Conservation (phyloP, 495 filamentous ascomycete species). For the Aspergillus funiculosus region DNA sequence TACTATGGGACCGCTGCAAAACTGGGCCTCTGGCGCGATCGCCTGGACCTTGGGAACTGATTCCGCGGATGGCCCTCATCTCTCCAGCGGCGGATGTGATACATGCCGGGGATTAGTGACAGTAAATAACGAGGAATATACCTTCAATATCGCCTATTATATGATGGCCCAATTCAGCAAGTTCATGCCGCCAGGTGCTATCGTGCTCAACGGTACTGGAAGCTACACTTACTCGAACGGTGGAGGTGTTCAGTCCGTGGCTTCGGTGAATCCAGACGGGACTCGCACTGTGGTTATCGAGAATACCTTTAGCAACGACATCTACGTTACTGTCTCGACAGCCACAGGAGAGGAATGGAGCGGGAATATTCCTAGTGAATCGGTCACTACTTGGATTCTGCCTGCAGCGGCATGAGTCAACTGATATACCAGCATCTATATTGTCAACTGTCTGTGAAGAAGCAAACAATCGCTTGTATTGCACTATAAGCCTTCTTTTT, state of each 20-base stretch:
- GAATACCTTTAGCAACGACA: conserved; percentile 46
- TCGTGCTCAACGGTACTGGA: conserved; percentile 40
- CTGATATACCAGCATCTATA: no score
- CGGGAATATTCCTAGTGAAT: conserved; percentile 40
- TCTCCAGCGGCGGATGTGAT: conserved; percentile 42
- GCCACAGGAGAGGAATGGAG: conserved; percentile 47
- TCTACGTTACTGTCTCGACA: conserved; percentile 41
- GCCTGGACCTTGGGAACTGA: conserved; percentile 53
- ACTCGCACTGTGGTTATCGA: conserved; percentile 48
- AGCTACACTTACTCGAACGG: conserved; percentile 43
- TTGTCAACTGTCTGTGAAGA: no score
- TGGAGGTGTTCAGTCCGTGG: conserved; percentile 43
- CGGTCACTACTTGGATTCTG: conserved; percentile 50
- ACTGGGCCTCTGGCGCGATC: conserved; percentile 48
- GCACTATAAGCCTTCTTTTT: no score
- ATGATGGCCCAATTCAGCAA: conserved; percentile 54
- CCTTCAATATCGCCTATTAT: conserved; percentile 47
- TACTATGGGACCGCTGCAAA: conserved; percentile 51
- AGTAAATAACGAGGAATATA: conserved; percentile 41
- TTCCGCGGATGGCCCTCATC: conserved; percentile 46
- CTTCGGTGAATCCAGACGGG: conserved; percentile 47
- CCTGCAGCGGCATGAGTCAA: conserved; percentile 20
- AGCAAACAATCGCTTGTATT: no score
- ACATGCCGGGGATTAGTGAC: conserved; percentile 48
- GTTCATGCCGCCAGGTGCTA: conserved; percentile 49